Base-by-base conservation (phyloP, 495 filamentous ascomycete species). In the Oleoguttula mirabilis region DNA sequence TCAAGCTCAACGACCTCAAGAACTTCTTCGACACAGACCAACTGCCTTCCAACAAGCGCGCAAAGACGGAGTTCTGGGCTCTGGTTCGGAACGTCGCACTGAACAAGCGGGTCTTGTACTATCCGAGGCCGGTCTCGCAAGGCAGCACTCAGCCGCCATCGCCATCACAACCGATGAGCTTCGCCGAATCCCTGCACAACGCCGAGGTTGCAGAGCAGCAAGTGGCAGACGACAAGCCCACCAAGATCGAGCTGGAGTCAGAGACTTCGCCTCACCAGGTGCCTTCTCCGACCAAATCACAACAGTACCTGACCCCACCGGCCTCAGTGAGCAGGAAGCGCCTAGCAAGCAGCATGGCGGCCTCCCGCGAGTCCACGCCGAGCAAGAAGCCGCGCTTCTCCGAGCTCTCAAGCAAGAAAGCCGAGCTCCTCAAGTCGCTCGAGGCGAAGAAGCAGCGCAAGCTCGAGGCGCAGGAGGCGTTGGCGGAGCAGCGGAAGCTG, bases 391-490 rank as follows among this genome's bases (percentile, higher is more conserved):
- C 31, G 4, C 24, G 43, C 14, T 47, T 34, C 17, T 15, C 14
- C 11, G 37, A 8, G 1, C 5, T 17, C 21, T 14, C 24, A 15
- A 14, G 8, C 31, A 11, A 19, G 12, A 32, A 48, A 27, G 19
- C 30, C 15, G 23, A 35, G 34, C 32, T 32, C 19, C 32, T 22
- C 11, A 20, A 16, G 4, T 16, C 23, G 33, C 17, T 32, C n/a
- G 40, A 43, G 17, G 39, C 32, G 27, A 37, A 39, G 32, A 14
- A 16, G 23, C 17, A 39, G 24, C 24, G 21, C 12, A 27, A 43
- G 22, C 25, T 21, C 14, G 45, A 39, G 37, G 22, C 16, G 19
- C 28, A 41, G 39, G 21, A 30, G 27, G 23, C 24, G 2, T 3
- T 33, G 4, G 40, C 33, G 31, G 20, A 33, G 15, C 24, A 22